Percentiles rank a stretch among this genome's conserved stretches.
phyloP scores from a whole-genome alignment of 2,329 filamentous ascomycete species.

The Elsinoe perseae region DNA sequence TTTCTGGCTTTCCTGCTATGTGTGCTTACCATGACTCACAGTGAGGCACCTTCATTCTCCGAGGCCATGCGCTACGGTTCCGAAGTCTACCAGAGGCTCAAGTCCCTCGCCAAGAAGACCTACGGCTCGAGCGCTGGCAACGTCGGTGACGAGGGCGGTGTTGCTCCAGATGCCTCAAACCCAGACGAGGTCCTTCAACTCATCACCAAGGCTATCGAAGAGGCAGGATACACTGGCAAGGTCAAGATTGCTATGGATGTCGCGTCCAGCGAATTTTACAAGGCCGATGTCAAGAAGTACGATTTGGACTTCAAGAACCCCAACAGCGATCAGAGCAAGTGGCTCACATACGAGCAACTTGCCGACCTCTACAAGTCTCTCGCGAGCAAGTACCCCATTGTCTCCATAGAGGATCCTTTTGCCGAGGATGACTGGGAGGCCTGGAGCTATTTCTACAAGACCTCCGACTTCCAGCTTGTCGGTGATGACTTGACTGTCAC shows the following conservation, averaged over 20 bases:
- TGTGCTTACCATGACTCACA: slow-evolving; percentile 31
- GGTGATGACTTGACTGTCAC: slow-evolving; percentile 98
- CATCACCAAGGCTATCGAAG: slow-evolving; percentile 87
- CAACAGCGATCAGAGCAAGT: slow-evolving; percentile 89
- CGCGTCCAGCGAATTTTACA: slow-evolving; percentile 99
- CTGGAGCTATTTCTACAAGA: slow-evolving; percentile 99
- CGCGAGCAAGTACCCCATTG: slow-evolving; percentile 92
- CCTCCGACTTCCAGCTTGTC: slow-evolving; percentile 95
- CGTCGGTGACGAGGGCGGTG: slow-evolving; percentile 98
- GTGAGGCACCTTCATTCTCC: slow-evolving; percentile 78
- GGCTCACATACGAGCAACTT: slow-evolving; percentile 97
- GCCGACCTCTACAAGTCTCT: slow-evolving; percentile 84
- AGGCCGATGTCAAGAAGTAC: slow-evolving; percentile 93
- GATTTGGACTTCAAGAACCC: slow-evolving; percentile 99
- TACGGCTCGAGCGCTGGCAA: slow-evolving; percentile 98
- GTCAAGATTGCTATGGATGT: slow-evolving; percentile 99
- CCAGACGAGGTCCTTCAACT: slow-evolving; percentile 94
- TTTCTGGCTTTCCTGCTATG: neutral
- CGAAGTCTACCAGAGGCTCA: slow-evolving; percentile 98
- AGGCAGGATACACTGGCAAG: slow-evolving; percentile 90
- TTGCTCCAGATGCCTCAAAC: slow-evolving; percentile 97
- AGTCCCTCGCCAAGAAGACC: slow-evolving; percentile 96
- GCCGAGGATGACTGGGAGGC: slow-evolving; percentile 99
- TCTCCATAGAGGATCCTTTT: slow-evolving; percentile 98
- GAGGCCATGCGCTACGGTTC: slow-evolving; percentile 94